A percentile compares a stretch with the other conserved stretches of the same genome.
phyloP scores from a whole-genome alignment of 495 filamentous ascomycete genomes.

The Cairneyella variabilis region DNA sequence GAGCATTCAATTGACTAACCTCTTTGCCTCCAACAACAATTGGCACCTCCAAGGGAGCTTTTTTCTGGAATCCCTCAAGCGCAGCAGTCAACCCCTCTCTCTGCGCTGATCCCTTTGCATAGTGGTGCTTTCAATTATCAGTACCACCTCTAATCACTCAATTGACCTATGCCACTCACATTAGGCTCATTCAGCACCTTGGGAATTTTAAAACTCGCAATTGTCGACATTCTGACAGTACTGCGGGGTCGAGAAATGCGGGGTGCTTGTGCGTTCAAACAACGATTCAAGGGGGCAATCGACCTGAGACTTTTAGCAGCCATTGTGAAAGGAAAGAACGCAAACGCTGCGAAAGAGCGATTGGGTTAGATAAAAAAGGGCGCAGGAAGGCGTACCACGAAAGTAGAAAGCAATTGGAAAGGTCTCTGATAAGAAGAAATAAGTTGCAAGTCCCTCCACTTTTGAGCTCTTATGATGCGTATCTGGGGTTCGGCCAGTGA shows the following conservation, averaged over 20 bases:
- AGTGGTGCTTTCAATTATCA: constrained; percentile 66
- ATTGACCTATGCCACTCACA: constrained; percentile 47
- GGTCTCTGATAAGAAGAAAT: no score
- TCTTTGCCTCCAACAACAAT: constrained; percentile 75
- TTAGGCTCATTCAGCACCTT: constrained; percentile 90
- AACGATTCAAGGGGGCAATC: constrained; percentile 19
- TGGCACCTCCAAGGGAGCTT: constrained; percentile 65
- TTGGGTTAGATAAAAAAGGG: background rate
- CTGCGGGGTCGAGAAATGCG: no score
- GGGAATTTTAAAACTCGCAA: constrained; percentile 72
- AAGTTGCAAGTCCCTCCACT: no score
- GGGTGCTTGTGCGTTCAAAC: constrained; percentile 13
- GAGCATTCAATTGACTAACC: constrained; percentile 38
- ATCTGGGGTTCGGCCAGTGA: background rate
- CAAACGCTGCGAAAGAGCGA: background rate
- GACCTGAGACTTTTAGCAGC: constrained; percentile 21
- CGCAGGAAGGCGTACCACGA: constrained; percentile 10
- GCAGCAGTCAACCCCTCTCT: constrained; percentile 69
- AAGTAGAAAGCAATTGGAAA: no score
- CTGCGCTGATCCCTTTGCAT: constrained; percentile 74
- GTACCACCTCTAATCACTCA: background rate
- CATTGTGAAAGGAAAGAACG: constrained; percentile 11
- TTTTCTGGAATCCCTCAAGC: constrained; percentile 55
- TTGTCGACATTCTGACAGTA: constrained; percentile 23
- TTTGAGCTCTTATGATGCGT: no score